Percentiles rank a stretch among this genome's conserved stretches.
phyloP scores from a whole-genome alignment of 2,329 filamentous ascomycete species.

The Bimuria novae-zelandiae region DNA sequence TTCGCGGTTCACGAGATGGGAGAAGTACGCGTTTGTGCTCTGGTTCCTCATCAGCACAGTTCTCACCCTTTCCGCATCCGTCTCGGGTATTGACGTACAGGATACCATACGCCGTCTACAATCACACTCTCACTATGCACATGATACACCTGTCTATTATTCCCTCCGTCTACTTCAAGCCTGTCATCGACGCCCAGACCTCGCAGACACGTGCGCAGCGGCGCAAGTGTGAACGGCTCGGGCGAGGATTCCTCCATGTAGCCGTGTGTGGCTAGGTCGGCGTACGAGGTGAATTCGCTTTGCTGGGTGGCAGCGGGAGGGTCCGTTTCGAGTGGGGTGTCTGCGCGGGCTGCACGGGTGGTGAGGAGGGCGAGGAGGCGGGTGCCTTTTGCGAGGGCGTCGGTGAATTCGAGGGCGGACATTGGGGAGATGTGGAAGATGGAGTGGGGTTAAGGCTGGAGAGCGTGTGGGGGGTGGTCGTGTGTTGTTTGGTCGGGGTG shows the following conservation, averaged over 20 bases:
- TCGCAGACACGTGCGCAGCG: not conserved
- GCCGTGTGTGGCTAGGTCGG: not conserved
- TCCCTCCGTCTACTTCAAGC: not conserved
- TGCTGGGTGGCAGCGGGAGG: not conserved
- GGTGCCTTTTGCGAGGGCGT: not conserved
- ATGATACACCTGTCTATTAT: constrained; percentile 1
- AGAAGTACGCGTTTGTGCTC: constrained; percentile 1
- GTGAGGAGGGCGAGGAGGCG: not conserved
- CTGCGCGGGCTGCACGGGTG: not conserved
- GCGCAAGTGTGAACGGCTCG: not conserved
- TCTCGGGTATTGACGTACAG: not conserved
- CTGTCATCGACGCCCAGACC: not conserved
- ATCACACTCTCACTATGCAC: not conserved
- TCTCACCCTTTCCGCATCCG: too few species aligned
- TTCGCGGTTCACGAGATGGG: not conserved
- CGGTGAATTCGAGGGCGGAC: not conserved
- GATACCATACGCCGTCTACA: not conserved
- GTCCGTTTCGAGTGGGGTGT: not conserved
- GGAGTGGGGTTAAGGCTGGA: too few species aligned
- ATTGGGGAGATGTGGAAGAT: too few species aligned
- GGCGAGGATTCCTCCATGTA: not conserved
- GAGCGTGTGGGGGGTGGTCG: too few species aligned
- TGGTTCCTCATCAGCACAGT: not conserved
- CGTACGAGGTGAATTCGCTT: not conserved
- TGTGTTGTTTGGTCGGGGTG: not conserved